These are phyloP conservation scores for Crithidia acanthocephali DNA, from an alignment of 208 protist species.

Conservation along the genomic window DNA sequence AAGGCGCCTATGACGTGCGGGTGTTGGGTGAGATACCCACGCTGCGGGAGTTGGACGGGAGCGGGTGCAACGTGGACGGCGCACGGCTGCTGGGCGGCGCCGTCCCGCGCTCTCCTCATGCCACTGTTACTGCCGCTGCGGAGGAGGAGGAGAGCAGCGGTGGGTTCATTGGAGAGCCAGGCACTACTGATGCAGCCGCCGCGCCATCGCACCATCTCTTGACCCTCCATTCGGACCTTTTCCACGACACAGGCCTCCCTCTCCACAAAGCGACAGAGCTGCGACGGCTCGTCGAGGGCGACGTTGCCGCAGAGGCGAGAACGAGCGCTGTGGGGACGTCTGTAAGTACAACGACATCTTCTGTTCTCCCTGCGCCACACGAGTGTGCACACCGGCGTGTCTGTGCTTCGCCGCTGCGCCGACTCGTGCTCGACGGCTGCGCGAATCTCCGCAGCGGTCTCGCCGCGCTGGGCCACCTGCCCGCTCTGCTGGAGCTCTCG, in stretches of 20 bases:
- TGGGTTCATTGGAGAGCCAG: neutral
- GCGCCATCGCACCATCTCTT: neutral
- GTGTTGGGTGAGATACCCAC: neutral
- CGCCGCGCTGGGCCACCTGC: neutral
- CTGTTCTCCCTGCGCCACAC: neutral
- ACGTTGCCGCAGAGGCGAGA: neutral
- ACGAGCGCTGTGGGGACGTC: neutral
- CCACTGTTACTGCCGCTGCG: no score
- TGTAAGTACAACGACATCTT: neutral
- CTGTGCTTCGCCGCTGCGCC: neutral
- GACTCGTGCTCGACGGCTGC: conserved; percentile 23
- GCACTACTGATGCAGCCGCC: no score
- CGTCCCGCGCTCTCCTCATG: no score
- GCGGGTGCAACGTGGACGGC: conserved; percentile 22
- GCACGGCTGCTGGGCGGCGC: conserved; percentile 7
- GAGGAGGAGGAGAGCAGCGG: no score
- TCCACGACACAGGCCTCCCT: neutral
- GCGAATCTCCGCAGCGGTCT: conserved; percentile 16
- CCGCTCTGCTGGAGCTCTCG: conserved; percentile 12
- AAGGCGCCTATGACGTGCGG: conserved; percentile 20
- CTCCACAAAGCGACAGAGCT: neutral
- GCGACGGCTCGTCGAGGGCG: neutral
- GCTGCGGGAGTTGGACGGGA: conserved; percentile 15
- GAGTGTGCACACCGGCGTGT: neutral
- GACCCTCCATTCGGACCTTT: conserved; percentile 2